Base-by-base conservation (phyloP, 805 yeast genomes). In the Candida maltosa region DNA sequence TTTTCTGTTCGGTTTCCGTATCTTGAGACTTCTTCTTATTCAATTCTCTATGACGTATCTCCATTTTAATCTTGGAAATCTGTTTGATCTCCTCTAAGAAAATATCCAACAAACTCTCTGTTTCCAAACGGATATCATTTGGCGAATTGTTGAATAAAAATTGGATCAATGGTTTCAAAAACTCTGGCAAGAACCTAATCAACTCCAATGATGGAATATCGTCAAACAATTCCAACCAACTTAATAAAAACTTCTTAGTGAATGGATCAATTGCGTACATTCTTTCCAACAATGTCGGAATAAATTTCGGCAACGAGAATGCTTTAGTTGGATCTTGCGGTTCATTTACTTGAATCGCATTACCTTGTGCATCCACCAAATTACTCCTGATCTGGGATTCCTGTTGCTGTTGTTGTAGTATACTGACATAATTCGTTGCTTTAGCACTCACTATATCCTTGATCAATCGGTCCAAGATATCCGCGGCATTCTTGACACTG, bases 401-500 rank as follows among this genome's bases (percentile, higher is more conserved):
- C 11, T 70, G 55, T 53, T 70, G 46, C 26, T 60, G 61, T 32
- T 67, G 71, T 22, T 78, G 80, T 26, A 87, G 74, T 2, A 84
- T 73, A 14, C 91, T 83, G 2, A 87, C 80, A 58, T 87, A 91
- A 12, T 83, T 83, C 1, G 96, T 80, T 1, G 97, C 95, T 52
- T 89, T 87, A 44, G 94, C 97, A 31, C 95, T 84, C 1, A 91
- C 96, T 29, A 93, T 89, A 56, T 93, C 98, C 56, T 93, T 89
- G 48, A 93, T 78, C 40, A 93, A 70, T 22, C 97, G 60, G 58
- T 93, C 97, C 43, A 93, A 73, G 29, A 93, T 73, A 58, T 89
- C 96, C 4, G 97, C 97, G 7, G 96, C 98, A 49, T 88, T 91
- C 50, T 89, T 85, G 20, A 93, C 97, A 24, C 94, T 81, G 28